Conservation (phyloP, 345 rosid species). For the Gossypium rotundifolium region DNA sequence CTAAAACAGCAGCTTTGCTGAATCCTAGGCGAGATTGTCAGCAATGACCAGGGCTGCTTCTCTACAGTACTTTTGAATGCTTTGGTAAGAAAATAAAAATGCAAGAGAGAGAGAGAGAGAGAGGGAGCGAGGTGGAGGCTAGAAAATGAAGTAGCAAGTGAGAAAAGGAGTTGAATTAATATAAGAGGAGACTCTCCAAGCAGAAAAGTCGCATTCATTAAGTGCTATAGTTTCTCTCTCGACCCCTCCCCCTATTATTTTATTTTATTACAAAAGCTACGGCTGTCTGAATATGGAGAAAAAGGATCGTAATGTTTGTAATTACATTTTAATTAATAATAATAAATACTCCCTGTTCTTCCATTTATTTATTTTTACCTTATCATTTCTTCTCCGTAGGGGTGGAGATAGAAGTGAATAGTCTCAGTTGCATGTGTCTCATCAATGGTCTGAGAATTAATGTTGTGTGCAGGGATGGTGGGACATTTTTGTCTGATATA, state of each 20-base stretch:
- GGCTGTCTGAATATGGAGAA: background rate
- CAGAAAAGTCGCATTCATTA: slow-evolving; percentile 29
- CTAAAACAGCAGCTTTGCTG: slow-evolving; percentile 23
- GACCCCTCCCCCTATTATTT: background rate
- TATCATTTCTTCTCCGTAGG: background rate
- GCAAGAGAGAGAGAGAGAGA: slow-evolving; percentile 9
- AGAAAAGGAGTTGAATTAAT: slow-evolving; percentile 41
- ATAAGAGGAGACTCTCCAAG: slow-evolving; percentile 22
- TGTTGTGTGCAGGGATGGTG: slow-evolving; percentile 35
- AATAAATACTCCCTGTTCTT: too few relatives aligned
- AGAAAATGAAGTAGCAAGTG: slow-evolving; percentile 44
- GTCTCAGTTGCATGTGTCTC: slow-evolving; percentile 27
- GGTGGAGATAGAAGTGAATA: slow-evolving; percentile 15
- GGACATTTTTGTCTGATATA: slow-evolving; percentile 24
- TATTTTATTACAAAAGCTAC: background rate
- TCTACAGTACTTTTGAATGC: slow-evolving; percentile 15
- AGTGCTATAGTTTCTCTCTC: background rate
- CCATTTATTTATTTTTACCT: background rate
- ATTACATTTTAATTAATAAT: too few relatives aligned
- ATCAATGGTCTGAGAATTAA: slow-evolving; percentile 33
- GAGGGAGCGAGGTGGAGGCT: slow-evolving; percentile 17
- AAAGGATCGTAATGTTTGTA: too few relatives aligned
- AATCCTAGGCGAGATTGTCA: slow-evolving; percentile 36
- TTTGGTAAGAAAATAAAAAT: slow-evolving; percentile 13
- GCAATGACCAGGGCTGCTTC: slow-evolving; percentile 22